Evolutionary conservation across 371 early-diverging fungal genomes (phyloP).

Genomic region (Mortierella sp.): DNA sequence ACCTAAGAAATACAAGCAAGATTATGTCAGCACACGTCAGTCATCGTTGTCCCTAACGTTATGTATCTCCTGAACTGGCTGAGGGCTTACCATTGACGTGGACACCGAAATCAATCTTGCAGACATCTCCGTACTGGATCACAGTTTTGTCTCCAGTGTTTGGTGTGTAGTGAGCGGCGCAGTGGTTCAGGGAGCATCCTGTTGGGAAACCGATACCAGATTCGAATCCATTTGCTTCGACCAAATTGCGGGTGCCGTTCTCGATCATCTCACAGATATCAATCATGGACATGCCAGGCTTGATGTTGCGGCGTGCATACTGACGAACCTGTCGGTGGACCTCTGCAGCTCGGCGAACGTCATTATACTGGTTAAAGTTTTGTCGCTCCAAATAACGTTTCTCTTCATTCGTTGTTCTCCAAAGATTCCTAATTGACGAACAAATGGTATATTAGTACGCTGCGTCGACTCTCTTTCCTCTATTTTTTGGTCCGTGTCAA

Average conservation of each 20-base stretch:
- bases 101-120: conserved; percentile 99
- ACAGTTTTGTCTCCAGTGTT: conserved; percentile 97
- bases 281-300: conserved; percentile 97
- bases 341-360: conserved; percentile 92
- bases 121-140: conserved; percentile 93
- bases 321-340: conserved; percentile 93
- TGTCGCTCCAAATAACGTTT: conserved; percentile 78
- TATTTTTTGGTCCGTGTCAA: background rate
- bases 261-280: conserved; percentile 96
- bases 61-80: background rate
- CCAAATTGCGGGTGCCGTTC: conserved; percentile 92
- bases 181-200: conserved; percentile 96
- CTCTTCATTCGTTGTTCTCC: conserved; percentile 86
- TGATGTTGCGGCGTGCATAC: conserved; percentile 86
- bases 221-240: conserved; percentile 93
- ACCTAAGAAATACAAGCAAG: conserved; percentile 53
- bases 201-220: conserved; percentile 99
- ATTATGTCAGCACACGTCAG: background rate
- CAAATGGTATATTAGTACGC: background rate
- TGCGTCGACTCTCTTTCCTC: background rate
- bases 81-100: conserved; percentile 89
- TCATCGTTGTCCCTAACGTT: background rate
- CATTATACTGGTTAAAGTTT: conserved; percentile 77
- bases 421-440: conserved; percentile 67
- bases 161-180: conserved; percentile 99